Percentiles rank a stretch among this genome's conserved stretches.
phyloP scores from a whole-genome alignment of 2,329 filamentous ascomycete species.

The Sporothrix mexicana region DNA sequence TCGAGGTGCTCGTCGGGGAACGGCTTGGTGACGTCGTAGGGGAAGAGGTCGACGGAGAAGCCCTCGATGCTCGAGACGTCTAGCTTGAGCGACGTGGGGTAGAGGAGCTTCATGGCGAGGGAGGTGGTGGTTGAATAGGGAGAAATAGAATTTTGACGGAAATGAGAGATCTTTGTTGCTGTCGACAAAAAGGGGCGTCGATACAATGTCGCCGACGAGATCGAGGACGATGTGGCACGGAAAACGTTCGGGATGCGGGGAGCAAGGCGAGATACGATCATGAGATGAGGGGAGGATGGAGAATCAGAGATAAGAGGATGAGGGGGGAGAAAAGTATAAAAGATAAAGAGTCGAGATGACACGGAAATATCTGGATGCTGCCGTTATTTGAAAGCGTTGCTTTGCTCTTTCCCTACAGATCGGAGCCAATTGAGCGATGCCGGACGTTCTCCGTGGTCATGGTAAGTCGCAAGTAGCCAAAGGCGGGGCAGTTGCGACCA shows the following conservation, averaged over 20 bases:
- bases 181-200: background rate
- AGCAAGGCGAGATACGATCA: conserved; percentile 27
- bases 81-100: conserved; percentile 41
- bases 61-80: conserved; percentile 38
- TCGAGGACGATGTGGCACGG: background rate
- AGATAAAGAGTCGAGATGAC: background rate
- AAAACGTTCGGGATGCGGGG: background rate
- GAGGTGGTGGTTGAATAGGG: background rate
- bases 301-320: background rate
- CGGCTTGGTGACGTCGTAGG: conserved; percentile 48
- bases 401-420: background rate
- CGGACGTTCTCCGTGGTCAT: background rate
- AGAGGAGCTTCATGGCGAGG: conserved; percentile 40
- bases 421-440: conserved; percentile 24
- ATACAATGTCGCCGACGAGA: conserved; percentile 1
- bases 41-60: conserved; percentile 41
- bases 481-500: conserved; percentile 25
- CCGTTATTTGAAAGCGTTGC: conserved; percentile 12
- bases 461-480: background rate
- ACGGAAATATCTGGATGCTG: background rate
- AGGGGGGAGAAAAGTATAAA: background rate
- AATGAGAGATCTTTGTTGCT: background rate
- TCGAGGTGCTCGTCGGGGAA: conserved; percentile 53
- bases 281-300: background rate
- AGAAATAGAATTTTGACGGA: background rate